Evolutionary conservation across 768 basidiomycete species (phyloP).

Genomic region (Boletus tylopilopsis): DNA sequence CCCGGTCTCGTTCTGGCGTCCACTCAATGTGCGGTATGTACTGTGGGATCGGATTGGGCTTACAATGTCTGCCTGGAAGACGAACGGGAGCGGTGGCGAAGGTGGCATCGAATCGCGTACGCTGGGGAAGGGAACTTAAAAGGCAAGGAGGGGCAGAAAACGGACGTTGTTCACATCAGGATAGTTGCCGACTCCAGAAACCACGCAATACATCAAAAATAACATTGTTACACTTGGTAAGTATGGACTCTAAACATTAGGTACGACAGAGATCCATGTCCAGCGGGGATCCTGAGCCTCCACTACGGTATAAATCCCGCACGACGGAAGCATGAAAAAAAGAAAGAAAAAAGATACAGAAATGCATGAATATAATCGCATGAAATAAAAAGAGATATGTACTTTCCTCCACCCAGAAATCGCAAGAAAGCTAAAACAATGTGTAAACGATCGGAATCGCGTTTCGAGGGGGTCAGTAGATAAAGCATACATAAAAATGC

Average conservation of each 20-base stretch:
- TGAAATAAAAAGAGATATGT: background rate
- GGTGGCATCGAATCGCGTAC: no score
- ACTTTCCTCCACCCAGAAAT: conserved; percentile 15
- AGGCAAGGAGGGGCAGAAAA: no score
- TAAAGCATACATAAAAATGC: conserved; percentile 15
- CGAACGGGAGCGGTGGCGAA: no score
- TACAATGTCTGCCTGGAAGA: no score
- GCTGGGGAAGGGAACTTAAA: no score
- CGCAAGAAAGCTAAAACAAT: conserved; percentile 12
- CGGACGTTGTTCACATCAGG: no score
- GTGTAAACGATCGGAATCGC: conserved; percentile 16
- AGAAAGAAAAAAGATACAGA: conserved; percentile 2
- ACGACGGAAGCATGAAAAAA: conserved; percentile 2
- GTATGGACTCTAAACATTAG: conserved; percentile 3
- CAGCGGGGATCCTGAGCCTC: conserved; percentile 12
- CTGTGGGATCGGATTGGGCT: no score
- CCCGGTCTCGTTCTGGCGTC: no score
- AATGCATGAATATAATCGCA: conserved; percentile 12
- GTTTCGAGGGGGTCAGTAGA: conserved; percentile 16
- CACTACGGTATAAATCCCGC: conserved; percentile 9
- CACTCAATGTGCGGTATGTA: no score
- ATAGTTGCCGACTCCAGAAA: no score
- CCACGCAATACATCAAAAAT: background rate
- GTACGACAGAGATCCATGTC: conserved; percentile 4
- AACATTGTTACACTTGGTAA: conserved; percentile 1